Conservation (phyloP, 1,139 yeast genomes). For the Zygoascus sp. region DNA sequence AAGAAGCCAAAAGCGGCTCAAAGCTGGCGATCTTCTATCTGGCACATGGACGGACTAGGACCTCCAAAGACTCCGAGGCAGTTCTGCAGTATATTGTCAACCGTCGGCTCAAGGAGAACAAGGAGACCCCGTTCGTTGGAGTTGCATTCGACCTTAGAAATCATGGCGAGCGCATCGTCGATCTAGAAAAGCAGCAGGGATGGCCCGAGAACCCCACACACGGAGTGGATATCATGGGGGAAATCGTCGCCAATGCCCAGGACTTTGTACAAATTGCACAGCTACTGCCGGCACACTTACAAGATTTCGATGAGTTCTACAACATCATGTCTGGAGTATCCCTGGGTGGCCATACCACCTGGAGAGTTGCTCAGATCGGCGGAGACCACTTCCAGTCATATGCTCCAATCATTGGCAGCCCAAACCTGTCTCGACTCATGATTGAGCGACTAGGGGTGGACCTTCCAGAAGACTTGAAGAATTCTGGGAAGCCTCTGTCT, state of each 20-base stretch:
- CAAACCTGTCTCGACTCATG: slow-evolving; percentile 18
- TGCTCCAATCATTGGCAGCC: slow-evolving; percentile 21
- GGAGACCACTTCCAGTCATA: slow-evolving; percentile 6
- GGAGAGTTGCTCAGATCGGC: slow-evolving; percentile 19
- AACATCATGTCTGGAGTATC: slow-evolving; percentile 21
- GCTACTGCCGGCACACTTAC: slow-evolving; percentile 45
- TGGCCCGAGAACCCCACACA: slow-evolving; percentile 50
- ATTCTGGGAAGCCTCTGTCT: slow-evolving; percentile 3
- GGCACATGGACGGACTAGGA: slow-evolving; percentile 27
- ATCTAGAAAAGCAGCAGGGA: slow-evolving; percentile 36
- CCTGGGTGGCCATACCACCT: slow-evolving; percentile 22
- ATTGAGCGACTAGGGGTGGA: slow-evolving; percentile 15
- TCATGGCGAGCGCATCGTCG: slow-evolving; percentile 51
- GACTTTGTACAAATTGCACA: slow-evolving; percentile 49
- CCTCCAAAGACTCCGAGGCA: slow-evolving; percentile 21
- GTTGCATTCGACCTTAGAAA: slow-evolving; percentile 57
- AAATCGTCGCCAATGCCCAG: slow-evolving; percentile 47
- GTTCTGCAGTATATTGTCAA: slow-evolving; percentile 24
- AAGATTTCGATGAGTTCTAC: slow-evolving; percentile 8
- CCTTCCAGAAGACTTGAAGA: slow-evolving; percentile 9
- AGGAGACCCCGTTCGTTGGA: slow-evolving; percentile 33
- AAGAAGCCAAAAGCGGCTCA: slow-evolving; percentile 16
- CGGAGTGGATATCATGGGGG: slow-evolving; percentile 50
- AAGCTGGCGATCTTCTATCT: slow-evolving; percentile 24
- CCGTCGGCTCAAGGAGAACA: slow-evolving; percentile 7